phyloP scores from a whole-genome alignment of 2,329 filamentous ascomycete genomes.

The Fusarium pseudonygamai region DNA sequence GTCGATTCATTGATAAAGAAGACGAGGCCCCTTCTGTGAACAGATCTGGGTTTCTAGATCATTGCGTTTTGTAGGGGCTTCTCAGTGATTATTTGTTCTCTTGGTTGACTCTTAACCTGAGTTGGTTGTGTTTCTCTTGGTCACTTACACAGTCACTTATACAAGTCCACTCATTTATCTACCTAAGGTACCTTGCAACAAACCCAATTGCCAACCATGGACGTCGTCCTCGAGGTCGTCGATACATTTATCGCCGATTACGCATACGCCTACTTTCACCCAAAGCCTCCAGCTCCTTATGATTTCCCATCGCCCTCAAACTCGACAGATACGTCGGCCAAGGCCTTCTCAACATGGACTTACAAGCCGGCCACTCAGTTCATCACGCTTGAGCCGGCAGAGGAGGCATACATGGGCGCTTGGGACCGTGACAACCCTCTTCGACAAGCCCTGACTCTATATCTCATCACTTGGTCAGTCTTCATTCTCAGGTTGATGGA shows the following conservation, averaged over 20 bases:
- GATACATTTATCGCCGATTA: slow-evolving; percentile 87
- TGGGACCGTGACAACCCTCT: slow-evolving; percentile 80
- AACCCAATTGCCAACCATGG: slow-evolving; percentile 68
- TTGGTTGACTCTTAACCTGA: not conserved
- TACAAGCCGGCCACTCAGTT: slow-evolving; percentile 79
- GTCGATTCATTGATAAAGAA: slow-evolving; percentile 31
- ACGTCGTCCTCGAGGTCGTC: slow-evolving; percentile 86
- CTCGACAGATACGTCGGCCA: slow-evolving; percentile 59
- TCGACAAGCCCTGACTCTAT: slow-evolving; percentile 80
- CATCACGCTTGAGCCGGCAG: slow-evolving; percentile 73
- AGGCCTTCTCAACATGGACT: slow-evolving; percentile 68
- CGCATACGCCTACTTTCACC: slow-evolving; percentile 77
- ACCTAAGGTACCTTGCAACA: not conserved
- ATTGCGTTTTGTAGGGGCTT: not conserved
- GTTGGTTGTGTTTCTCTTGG: not conserved
- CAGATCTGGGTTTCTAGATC: not conserved
- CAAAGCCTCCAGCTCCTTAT: slow-evolving; percentile 64
- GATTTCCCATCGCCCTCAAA: slow-evolving; percentile 62
- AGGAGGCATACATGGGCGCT: slow-evolving; percentile 81
- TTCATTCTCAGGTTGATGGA: not conserved
- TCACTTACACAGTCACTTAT: slow-evolving; percentile 11
- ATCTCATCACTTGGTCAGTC: slow-evolving; percentile 84
- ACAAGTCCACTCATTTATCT: not conserved
- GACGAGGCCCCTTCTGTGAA: not conserved
- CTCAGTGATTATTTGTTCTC: not conserved